Evolutionary conservation across 192 early-diverging fungal species (phyloP).

Genomic region (Podila epigama): DNA sequence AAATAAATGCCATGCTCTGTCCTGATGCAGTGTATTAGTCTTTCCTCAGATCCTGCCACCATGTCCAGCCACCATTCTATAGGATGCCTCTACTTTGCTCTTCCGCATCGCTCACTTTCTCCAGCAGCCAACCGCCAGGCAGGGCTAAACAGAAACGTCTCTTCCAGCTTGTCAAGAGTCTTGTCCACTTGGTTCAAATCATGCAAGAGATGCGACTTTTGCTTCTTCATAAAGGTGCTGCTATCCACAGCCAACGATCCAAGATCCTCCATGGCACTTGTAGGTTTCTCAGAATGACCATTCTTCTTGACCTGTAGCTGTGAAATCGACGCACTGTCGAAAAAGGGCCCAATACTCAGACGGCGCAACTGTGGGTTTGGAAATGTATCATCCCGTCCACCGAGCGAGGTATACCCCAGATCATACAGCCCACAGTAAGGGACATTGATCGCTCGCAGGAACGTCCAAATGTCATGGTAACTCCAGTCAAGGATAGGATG

Average conservation of each 20-base stretch:
- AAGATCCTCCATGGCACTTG: not conserved
- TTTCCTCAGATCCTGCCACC: too few relatives aligned
- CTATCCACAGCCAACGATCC: not conserved
- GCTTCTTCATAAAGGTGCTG: constrained; percentile 19
- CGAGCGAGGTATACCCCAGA: constrained; percentile 91
- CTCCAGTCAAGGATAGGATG: constrained; percentile 93
- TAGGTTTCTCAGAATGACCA: not conserved
- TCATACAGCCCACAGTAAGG: constrained; percentile 93
- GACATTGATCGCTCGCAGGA: constrained; percentile 66
- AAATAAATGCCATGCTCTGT: too few relatives aligned
- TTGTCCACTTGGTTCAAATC: constrained; percentile 47
- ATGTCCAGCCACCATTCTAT: too few relatives aligned
- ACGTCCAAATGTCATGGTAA: constrained; percentile 87
- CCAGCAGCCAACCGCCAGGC: constrained; percentile 71
- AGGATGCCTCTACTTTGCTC: constrained; percentile 50
- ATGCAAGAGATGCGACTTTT: constrained; percentile 25
- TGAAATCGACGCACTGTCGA: constrained; percentile 45
- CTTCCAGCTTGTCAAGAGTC: constrained; percentile 43
- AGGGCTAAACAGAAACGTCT: constrained; percentile 61
- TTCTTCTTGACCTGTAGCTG: constrained; percentile 13
- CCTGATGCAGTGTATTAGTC: too few relatives aligned
- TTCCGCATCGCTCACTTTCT: constrained; percentile 69
- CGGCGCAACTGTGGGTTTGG: constrained; percentile 80
- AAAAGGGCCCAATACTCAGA: constrained; percentile 32
- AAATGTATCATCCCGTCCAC: constrained; percentile 80